Conservation (phyloP, 805 yeast species). For the Suhomyces sp. region DNA sequence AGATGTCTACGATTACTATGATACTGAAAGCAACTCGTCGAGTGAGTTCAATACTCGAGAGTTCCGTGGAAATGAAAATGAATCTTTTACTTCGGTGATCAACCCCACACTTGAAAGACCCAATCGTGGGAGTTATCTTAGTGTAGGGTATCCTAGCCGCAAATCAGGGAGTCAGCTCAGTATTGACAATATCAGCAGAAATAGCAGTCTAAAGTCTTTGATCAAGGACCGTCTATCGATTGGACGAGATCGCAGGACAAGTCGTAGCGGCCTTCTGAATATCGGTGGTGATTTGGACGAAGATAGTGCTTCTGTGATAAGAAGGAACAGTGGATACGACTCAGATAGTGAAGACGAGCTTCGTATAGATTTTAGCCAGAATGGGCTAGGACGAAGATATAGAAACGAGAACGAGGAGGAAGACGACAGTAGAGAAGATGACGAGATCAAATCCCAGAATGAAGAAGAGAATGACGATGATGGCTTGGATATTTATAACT, state of each 20-base stretch:
- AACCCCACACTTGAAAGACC: background rate
- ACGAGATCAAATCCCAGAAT: background rate
- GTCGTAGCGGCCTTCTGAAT: conserved; percentile 3
- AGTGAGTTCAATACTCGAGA: background rate
- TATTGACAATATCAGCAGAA: background rate
- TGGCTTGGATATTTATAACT: conserved; percentile 1
- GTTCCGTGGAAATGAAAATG: background rate
- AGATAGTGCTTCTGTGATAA: conserved; percentile 4
- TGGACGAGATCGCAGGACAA: background rate
- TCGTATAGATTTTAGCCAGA: background rate
- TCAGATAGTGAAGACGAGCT: conserved; percentile 7
- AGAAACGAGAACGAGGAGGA: background rate
- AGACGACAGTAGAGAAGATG: background rate
- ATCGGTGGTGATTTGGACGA: background rate
- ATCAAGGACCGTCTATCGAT: conserved; percentile 1
- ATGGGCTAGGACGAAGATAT: background rate
- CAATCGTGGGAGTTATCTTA: conserved; percentile 3
- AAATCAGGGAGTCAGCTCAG: background rate
- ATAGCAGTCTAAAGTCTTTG: background rate
- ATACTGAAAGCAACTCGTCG: background rate
- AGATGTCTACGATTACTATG: background rate
- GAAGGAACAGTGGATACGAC: conserved; percentile 7
- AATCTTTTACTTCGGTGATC: conserved; percentile 4
- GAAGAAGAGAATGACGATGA: background rate
- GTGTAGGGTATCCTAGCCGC: background rate